These are phyloP conservation scores for Glebionis coronaria DNA, from an alignment of 129 eudicot genomes.

Conservation along the genomic window DNA sequence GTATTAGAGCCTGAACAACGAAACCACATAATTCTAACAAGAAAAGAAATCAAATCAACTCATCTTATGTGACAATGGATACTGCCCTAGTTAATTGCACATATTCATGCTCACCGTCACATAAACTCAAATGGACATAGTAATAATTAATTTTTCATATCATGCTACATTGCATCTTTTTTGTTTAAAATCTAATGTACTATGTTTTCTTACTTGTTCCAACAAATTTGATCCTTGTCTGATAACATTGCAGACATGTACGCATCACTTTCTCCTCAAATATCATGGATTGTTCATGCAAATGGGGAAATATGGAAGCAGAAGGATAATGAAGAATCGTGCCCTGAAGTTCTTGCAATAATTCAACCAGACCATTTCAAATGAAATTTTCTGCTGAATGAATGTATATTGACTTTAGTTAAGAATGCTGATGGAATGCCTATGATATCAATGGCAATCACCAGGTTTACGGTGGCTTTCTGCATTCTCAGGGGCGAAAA, in stretches of 20 bases:
- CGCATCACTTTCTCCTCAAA: conserved; percentile 74
- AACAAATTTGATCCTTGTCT: background rate
- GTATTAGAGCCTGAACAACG: too few species aligned
- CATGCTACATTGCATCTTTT: too few species aligned
- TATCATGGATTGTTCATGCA: conserved; percentile 82
- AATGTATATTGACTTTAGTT: background rate
- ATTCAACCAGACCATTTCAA: conserved; percentile 75
- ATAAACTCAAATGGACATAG: too few species aligned
- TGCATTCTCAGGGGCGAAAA: conserved; percentile 1
- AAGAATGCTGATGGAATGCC: conserved; percentile 5
- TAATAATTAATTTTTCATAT: background rate
- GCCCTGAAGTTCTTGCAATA: conserved; percentile 62
- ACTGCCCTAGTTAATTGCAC: too few species aligned
- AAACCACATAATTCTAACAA: too few species aligned
- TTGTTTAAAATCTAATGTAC: too few species aligned
- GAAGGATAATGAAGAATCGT: conserved; percentile 64
- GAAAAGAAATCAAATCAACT: too few species aligned
- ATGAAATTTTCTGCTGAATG: conserved; percentile 21
- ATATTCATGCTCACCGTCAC: too few species aligned
- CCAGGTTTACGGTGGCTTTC: conserved; percentile 1
- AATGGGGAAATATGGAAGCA: conserved; percentile 94
- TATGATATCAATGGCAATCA: conserved; percentile 16
- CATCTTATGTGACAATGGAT: too few species aligned
- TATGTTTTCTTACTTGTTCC: background rate
- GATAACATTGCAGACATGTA: conserved; percentile 61